phyloP scores from a whole-genome alignment of 2,329 filamentous ascomycete species.

The Trichophyton schoenleinii region DNA sequence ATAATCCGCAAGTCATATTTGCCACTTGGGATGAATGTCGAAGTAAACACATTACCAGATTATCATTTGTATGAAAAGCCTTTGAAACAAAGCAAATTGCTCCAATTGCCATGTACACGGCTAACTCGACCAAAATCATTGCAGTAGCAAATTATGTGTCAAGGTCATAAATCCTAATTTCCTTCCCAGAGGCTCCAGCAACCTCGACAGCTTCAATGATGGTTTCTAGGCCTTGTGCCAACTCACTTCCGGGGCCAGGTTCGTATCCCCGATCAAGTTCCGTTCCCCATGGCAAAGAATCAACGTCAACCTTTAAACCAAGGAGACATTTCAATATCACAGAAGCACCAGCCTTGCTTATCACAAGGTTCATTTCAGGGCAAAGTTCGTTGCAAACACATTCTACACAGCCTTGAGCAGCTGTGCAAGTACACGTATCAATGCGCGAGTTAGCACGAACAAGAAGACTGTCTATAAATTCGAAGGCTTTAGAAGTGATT shows the following conservation, averaged over 20 bases:
- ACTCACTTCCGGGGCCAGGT: constrained; percentile 22
- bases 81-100: too few species aligned
- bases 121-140: too few species aligned
- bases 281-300: constrained; percentile 72
- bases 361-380: constrained; percentile 75
- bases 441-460: constrained; percentile 64
- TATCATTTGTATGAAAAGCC: too few species aligned
- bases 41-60: too few species aligned
- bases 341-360: constrained; percentile 78
- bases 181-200: constrained; percentile 20
- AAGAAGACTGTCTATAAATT: constrained; percentile 72
- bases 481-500: constrained; percentile 85
- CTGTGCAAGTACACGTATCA: constrained; percentile 58
- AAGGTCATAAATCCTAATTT: constrained; percentile 18
- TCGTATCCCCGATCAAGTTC: constrained; percentile 57
- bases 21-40: too few species aligned
- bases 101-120: too few species aligned
- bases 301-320: constrained; percentile 65
- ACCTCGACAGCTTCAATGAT: constrained; percentile 62
- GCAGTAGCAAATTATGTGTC: background rate
- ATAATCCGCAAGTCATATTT: too few species aligned
- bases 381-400: constrained; percentile 80
- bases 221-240: constrained; percentile 66
- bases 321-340: constrained; percentile 69
- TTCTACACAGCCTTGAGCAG: constrained; percentile 64